Conservation (phyloP, 371 early-diverging fungal genomes). For the Dentiscutata heterogama region DNA sequence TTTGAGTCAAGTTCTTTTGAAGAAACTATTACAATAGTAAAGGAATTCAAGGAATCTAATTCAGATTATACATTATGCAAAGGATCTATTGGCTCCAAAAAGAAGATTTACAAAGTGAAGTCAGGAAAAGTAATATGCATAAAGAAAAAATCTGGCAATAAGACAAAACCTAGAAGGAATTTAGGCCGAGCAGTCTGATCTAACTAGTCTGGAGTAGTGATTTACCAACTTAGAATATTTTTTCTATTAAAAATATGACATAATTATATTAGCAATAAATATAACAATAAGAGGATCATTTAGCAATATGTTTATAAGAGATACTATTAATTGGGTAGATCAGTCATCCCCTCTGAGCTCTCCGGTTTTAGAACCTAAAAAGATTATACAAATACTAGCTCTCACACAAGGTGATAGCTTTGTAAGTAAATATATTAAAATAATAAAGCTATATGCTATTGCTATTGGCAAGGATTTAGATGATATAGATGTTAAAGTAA, state of each 20-base stretch:
- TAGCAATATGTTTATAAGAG: not conserved
- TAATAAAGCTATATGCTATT: constrained; percentile 22
- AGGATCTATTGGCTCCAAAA: not conserved
- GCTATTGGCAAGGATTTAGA: not conserved
- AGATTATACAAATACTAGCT: not conserved
- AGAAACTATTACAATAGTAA: constrained; percentile 7
- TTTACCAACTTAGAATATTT: too few species aligned
- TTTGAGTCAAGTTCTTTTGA: not conserved
- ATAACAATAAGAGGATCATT: constrained; percentile 30
- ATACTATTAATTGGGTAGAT: constrained; percentile 38
- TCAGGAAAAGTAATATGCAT: not conserved
- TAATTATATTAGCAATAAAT: too few species aligned
- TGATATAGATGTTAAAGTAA: too few species aligned
- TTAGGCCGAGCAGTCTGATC: not conserved
- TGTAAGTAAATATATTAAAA: constrained; percentile 4
- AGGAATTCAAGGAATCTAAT: not conserved
- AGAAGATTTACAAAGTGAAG: not conserved
- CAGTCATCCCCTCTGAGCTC: not conserved
- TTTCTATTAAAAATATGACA: too few species aligned
- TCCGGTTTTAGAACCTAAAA: constrained; percentile 24
- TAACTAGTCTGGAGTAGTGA: too few species aligned
- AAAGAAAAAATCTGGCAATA: not conserved
- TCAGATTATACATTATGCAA: not conserved
- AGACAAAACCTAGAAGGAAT: constrained; percentile 1
- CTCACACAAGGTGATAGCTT: not conserved